phyloP scores from a whole-genome alignment of 352 stramenopile genomes.

The Globisporangium irregulare region DNA sequence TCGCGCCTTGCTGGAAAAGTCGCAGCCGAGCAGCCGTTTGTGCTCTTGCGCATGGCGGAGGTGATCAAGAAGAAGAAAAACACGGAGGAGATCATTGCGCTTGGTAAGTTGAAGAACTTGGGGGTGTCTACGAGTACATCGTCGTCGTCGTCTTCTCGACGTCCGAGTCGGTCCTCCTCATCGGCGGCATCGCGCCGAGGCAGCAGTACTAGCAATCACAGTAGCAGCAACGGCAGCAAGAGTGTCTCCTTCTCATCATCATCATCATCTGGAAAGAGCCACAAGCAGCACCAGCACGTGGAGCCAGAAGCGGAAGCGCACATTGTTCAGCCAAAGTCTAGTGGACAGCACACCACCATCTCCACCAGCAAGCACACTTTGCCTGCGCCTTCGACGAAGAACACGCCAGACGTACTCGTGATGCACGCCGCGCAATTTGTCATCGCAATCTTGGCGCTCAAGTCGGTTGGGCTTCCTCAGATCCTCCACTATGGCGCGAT shows the following conservation, averaged over 20 bases:
- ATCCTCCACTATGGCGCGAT: slow-evolving; percentile 44
- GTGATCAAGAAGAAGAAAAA: slow-evolving; percentile 52
- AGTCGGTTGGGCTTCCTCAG: slow-evolving; percentile 38
- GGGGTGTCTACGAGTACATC: slow-evolving; percentile 10
- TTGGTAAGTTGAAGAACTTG: slow-evolving; percentile 45
- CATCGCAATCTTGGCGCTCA: slow-evolving; percentile 44
- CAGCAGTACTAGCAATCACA: background rate
- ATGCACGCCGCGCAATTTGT: slow-evolving; percentile 54
- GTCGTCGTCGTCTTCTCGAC: background rate
- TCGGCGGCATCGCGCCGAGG: background rate
- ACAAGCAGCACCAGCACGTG: too few relatives aligned
- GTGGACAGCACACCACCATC: background rate
- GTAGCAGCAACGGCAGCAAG: slow-evolving; percentile 8
- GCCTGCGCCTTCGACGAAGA: background rate
- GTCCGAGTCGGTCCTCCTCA: background rate
- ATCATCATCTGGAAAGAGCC: background rate
- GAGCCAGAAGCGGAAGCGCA: slow-evolving; percentile 13
- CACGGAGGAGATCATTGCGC: slow-evolving; percentile 26
- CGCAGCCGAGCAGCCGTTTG: slow-evolving; percentile 60
- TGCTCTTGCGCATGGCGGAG: slow-evolving; percentile 53
- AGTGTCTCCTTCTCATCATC: slow-evolving; percentile 9
- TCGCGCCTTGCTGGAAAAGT: slow-evolving; percentile 59
- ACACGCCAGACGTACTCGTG: slow-evolving; percentile 35
- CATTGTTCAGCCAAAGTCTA: background rate
- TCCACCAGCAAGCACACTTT: background rate